Evolutionary conservation across 805 yeast genomes (phyloP).

Genomic region (Schwanniomyces occidentalis): DNA sequence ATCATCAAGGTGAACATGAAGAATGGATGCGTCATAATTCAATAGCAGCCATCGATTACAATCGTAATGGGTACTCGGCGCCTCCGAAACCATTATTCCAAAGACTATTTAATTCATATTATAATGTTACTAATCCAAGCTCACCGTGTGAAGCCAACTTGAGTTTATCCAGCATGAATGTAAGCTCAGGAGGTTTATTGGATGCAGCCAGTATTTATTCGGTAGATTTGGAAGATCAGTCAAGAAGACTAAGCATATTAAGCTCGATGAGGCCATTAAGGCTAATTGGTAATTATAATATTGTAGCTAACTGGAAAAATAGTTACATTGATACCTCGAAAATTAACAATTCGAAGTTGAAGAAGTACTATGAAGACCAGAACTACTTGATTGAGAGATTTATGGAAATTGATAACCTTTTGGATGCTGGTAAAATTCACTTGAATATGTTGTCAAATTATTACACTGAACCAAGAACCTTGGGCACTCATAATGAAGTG

Average conservation of each 20-base stretch:
- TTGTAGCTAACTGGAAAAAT: constrained; percentile 33
- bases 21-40: background rate
- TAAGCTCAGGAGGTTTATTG: constrained; percentile 3
- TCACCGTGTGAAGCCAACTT: constrained; percentile 13
- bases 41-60: background rate
- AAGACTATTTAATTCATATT: constrained; percentile 26
- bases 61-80: too few relatives aligned
- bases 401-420: constrained; percentile 58
- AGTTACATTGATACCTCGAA: constrained; percentile 15
- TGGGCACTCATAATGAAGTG: constrained; percentile 14
- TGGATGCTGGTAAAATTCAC: constrained; percentile 69
- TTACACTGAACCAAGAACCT: constrained; percentile 36
- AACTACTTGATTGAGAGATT: constrained; percentile 60
- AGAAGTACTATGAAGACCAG: constrained; percentile 54
- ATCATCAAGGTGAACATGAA: background rate
- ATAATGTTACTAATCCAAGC: constrained; percentile 32
- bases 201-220: constrained; percentile 15
- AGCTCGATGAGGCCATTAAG: constrained; percentile 30
- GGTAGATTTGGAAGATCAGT: constrained; percentile 22
- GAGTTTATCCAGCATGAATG: constrained; percentile 5
- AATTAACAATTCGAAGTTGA: constrained; percentile 26
- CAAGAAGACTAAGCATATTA: constrained; percentile 20
- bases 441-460: constrained; percentile 63
- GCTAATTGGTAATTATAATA: constrained; percentile 33
- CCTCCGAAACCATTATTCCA: constrained; percentile 27